Evolutionary conservation across 176 grass and related monocot species (phyloP), one percentile per base, ranked within the genome.

Genomic region (Metroxylon sagu): DNA sequence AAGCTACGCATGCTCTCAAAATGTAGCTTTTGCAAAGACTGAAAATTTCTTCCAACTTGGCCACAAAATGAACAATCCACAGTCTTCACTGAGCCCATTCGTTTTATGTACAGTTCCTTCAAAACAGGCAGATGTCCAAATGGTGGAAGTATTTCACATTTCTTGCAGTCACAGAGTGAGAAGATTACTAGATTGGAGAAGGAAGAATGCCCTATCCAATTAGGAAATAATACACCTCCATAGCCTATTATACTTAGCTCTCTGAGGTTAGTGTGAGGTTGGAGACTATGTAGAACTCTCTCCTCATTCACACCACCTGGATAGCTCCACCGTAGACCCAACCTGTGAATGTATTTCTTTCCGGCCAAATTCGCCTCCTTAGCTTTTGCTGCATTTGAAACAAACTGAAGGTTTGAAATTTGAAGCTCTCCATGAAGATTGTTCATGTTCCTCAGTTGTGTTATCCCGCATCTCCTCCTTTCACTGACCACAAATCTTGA

Each of bases 401-500:
- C 30, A 30, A 74, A 69, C 53, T 78, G 39, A 29, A 83, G 63
- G 14, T 57, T 51, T 52, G 50, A 2, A n/a, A n/a, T n/a, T 56
- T 7, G 48, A 29, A 84, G 16, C 6, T 48, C 29, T 18, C 28
- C 53, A 31, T 35, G 65, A 5, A 86, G 26, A 2, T 49, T 30
- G 28, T 59, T 43, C 29, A 84, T n/a, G 18, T 79, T 54, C 43
- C 62, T 74, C 21, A 84, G 48, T 57, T 84, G 58, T 10, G 8
- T 3, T 48, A 76, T 49, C 3, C 65, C 67, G 23, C 71, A 70
- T 72, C 56, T 6, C 1, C 0, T 19, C 21, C 0, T 70, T 6
- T 18, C 12, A 21, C 84, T 49, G 56, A 79, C 6, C 1, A 82
- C 59, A 61, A 87, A 87, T 5, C 75, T 63, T 29, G 66, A 49